A percentile compares a stretch with the other conserved stretches of the same genome.
Evolutionary conservation across 371 early-diverging fungal species (phyloP).

Genomic region (Syncephalastrum monosporum): DNA sequence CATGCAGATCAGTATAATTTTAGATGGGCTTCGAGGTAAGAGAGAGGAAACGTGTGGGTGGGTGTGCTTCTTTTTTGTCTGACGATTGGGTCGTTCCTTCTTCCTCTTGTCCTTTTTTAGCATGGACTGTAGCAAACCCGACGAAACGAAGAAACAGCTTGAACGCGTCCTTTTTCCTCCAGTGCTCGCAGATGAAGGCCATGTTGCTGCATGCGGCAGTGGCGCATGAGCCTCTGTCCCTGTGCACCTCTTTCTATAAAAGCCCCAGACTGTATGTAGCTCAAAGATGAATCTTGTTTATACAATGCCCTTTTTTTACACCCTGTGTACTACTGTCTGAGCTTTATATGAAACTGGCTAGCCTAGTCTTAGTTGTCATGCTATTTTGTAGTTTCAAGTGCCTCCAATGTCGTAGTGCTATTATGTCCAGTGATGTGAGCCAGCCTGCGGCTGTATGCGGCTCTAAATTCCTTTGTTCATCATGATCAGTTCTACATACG

Average conservation of each 20-base stretch:
- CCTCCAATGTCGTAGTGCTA: too few relatives aligned
- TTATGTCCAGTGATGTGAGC: too few relatives aligned
- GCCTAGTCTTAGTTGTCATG: not conserved
- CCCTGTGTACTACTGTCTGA: not conserved
- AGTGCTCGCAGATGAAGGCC: too few relatives aligned
- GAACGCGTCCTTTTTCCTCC: slow-evolving; percentile 2
- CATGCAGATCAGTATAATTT: slow-evolving; percentile 13
- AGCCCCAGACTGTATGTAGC: too few relatives aligned
- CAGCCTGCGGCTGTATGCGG: too few relatives aligned
- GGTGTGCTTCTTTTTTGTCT: not conserved
- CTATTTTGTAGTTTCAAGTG: not conserved
- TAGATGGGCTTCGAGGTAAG: slow-evolving; percentile 11
- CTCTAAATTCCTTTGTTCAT: too few relatives aligned
- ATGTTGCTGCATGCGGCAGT: too few relatives aligned
- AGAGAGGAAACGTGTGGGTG: not conserved
- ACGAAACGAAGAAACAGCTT: slow-evolving; percentile 6
- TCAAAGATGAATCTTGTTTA: slow-evolving; percentile 5
- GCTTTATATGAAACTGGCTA: not conserved
- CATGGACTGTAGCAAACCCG: slow-evolving; percentile 6
- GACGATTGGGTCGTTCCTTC: not conserved
- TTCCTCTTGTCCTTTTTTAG: slow-evolving; percentile 1
- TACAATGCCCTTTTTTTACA: not conserved
- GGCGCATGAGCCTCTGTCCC: too few relatives aligned
- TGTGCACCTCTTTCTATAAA: too few relatives aligned
- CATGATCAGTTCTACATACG: not conserved